A percentile compares a stretch with the other conserved stretches of the same genome.
Evolutionary conservation across 441 rosid species (phyloP).

Genomic region (Pelargonium australe): DNA sequence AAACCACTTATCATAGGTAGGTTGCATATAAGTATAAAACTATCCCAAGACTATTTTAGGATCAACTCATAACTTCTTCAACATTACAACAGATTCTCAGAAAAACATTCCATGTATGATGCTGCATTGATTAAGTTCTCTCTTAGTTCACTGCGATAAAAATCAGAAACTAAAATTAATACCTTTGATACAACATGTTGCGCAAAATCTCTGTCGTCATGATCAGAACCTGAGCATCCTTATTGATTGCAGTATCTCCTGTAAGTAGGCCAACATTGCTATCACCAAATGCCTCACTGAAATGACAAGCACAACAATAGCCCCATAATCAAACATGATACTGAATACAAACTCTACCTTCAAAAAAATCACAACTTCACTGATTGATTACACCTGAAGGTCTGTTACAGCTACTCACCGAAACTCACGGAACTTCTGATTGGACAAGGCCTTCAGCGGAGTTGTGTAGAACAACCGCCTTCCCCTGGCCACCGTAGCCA

Average conservation of each 20-base stretch:
- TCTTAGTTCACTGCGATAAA: not conserved
- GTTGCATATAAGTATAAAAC: not conserved
- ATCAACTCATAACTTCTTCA: not conserved
- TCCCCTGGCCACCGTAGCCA: constrained; percentile 75
- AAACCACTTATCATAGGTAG: not conserved
- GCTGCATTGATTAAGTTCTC: not conserved
- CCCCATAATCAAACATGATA: constrained; percentile 11
- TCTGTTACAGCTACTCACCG: constrained; percentile 34
- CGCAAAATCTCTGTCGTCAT: constrained; percentile 98
- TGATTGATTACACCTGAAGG: not conserved
- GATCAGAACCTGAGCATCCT: constrained; percentile 75
- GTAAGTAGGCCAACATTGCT: constrained; percentile 86
- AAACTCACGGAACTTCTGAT: constrained; percentile 94
- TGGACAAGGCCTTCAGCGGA: constrained; percentile 93
- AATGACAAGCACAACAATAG: constrained; percentile 3
- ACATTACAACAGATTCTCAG: not conserved
- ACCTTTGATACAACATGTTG: constrained; percentile 95
- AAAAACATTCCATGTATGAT: not conserved
- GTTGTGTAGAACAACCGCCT: constrained; percentile 84
- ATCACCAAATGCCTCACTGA: constrained; percentile 86
- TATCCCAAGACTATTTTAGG: not conserved
- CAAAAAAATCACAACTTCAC: not conserved
- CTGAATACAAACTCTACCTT: not conserved
- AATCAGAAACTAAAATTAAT: constrained; percentile 9
- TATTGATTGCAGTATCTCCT: constrained; percentile 79